Evolutionary conservation across 2,329 filamentous ascomycete species (phyloP), one percentile per base, ranked within the genome.

Genomic region (Pleurostoma richardsiae): DNA sequence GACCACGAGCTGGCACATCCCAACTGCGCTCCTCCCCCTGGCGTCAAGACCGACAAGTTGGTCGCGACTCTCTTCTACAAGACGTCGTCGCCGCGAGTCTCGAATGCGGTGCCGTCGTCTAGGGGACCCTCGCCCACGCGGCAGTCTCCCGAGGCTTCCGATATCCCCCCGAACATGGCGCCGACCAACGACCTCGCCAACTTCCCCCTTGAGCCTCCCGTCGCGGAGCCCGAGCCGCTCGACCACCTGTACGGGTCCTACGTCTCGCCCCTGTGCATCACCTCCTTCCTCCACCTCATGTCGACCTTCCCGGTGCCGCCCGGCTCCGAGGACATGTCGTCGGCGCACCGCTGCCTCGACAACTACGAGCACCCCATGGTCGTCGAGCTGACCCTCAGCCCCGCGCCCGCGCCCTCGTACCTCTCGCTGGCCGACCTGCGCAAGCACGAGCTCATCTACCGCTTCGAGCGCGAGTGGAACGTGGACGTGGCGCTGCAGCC

Each of bases 391-490:
- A 77, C 77, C 0, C 72, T 88, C 44, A 76, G 79, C 2, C 80
- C 84, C 0, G 74, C 77, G 0, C 82, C 81, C 1, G 73, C 77
- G 7, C 70, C 74, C 3, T 76, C 81, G 56, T 88, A 86, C 66
- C 66, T 88, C 57, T 71, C 82, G 58, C 59, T 92, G 19, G 70
- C 76, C 3, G 86, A 90, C 54, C 70, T 95, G 56, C 80, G 88
- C 52, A 87, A 87, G 59, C 85, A 95, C 63, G 88, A 92, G 68
- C 80, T 83, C 49, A 83, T 95, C 49, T 90, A 88, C 71, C 79
- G 83, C 19, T 95, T 95, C 59, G 89, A 95, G 76, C 80, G 83
- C 52, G 87, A 92, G 64, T 95, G 89, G 88, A 91, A 90, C 59
- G 85, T 94, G 39, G 88, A 95, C 65, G 85, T 92, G 10, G 80